These are phyloP conservation scores for Globisporangium radiosum DNA, from an alignment of 352 stramenopile genomes.

Conservation along the genomic window DNA sequence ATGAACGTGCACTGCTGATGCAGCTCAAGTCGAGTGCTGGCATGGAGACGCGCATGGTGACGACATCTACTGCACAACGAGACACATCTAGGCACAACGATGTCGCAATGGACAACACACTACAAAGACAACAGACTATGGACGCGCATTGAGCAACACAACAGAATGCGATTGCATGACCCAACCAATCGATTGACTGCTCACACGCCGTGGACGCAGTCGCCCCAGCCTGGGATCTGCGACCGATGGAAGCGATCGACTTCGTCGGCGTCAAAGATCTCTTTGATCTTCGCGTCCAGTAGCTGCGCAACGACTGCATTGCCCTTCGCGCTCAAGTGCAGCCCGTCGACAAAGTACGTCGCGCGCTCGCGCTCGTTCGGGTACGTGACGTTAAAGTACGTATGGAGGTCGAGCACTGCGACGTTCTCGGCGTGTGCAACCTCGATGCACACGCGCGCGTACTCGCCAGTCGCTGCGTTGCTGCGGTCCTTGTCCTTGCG, in stretches of 20 bases:
- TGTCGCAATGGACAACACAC: too few relatives aligned
- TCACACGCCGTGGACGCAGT: neutral
- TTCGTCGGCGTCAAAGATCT: slow-evolving; percentile 8
- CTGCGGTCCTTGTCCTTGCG: slow-evolving; percentile 28
- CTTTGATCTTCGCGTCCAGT: slow-evolving; percentile 22
- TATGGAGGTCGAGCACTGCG: slow-evolving; percentile 32
- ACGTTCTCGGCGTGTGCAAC: slow-evolving; percentile 17
- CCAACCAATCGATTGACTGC: neutral
- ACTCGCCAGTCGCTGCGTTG: slow-evolving; percentile 26
- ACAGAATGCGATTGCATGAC: slow-evolving; percentile 28
- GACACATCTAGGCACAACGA: neutral
- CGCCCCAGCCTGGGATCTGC: slow-evolving; percentile 10
- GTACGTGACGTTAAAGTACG: slow-evolving; percentile 32
- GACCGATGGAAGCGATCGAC: slow-evolving; percentile 6
- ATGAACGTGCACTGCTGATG: too few relatives aligned
- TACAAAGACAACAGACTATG: neutral
- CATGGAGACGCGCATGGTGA: neutral
- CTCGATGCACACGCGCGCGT: slow-evolving; percentile 32
- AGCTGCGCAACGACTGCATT: slow-evolving; percentile 36
- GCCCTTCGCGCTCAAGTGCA: slow-evolving; percentile 41
- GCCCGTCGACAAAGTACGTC: slow-evolving; percentile 30
- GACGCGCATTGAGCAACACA: slow-evolving; percentile 4
- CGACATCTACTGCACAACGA: too few relatives aligned
- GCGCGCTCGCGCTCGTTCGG: slow-evolving; percentile 16
- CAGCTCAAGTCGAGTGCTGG: too few relatives aligned